Evolutionary conservation across 352 stramenopile genomes (phyloP).

Genomic region (Pythium vanterpoolii): DNA sequence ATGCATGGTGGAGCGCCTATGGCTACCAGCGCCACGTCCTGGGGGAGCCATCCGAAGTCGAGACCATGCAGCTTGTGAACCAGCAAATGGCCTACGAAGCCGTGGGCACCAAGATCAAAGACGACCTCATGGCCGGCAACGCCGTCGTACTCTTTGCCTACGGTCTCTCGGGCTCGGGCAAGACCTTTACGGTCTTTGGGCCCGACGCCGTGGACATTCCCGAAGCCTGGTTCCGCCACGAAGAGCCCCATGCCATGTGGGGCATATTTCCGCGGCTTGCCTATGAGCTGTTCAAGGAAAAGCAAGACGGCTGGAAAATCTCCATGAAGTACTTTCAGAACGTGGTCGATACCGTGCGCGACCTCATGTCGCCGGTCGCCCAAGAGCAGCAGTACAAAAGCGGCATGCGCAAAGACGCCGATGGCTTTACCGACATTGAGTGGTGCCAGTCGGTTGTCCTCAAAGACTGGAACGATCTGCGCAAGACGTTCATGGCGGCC

Average conservation of each 20-base stretch:
- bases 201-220: constrained; percentile 91
- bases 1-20: constrained; percentile 93
- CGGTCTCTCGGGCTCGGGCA: constrained; percentile 89
- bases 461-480: constrained; percentile 93
- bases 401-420: constrained; percentile 92
- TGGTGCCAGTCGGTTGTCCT: constrained; percentile 92
- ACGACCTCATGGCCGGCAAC: constrained; percentile 88
- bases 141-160: constrained; percentile 94
- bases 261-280: constrained; percentile 90
- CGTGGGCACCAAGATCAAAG: constrained; percentile 91
- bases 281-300: constrained; percentile 94
- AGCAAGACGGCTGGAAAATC: constrained; percentile 95
- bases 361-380: constrained; percentile 92
- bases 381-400: constrained; percentile 95
- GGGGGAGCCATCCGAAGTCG: constrained; percentile 48
- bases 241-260: constrained; percentile 87
- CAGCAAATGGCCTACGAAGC: constrained; percentile 89
- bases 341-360: constrained; percentile 93
- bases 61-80: constrained; percentile 88
- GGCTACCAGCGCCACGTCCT: constrained; percentile 88
- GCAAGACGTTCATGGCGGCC: constrained; percentile 86
- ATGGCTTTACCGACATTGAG: constrained; percentile 95
- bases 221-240: constrained; percentile 93
- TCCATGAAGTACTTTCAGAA: constrained; percentile 98
- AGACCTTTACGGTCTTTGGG: constrained; percentile 94